Evolutionary conservation across 2,329 filamentous ascomycete genomes (phyloP).

Genomic region (Aspergillus cejpii): DNA sequence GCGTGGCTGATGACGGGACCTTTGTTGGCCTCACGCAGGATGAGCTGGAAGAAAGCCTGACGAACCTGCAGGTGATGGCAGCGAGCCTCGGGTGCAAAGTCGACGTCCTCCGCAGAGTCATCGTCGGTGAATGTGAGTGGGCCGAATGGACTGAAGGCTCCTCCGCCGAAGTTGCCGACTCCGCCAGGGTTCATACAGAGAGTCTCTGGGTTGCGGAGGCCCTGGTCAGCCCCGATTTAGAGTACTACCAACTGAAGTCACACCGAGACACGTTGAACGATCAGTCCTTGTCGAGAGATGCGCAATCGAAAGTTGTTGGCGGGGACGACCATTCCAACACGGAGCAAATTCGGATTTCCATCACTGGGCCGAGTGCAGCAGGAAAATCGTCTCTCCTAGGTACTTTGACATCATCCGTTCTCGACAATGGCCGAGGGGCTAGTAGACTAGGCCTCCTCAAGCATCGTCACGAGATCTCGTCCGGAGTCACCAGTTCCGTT

Average conservation of each 20-base stretch:
- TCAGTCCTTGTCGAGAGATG: background rate
- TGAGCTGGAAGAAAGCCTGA: slow-evolving; percentile 85
- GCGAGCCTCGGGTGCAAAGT: slow-evolving; percentile 82
- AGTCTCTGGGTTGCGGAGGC: slow-evolving; percentile 86
- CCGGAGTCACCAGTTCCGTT: slow-evolving; percentile 88
- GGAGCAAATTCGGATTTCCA: slow-evolving; percentile 75
- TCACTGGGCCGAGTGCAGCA: slow-evolving; percentile 82
- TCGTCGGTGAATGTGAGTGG: slow-evolving; percentile 74
- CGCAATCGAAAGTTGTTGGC: slow-evolving; percentile 6
- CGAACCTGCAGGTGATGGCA: slow-evolving; percentile 82
- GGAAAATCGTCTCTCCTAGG: slow-evolving; percentile 90
- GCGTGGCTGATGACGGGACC: slow-evolving; percentile 87
- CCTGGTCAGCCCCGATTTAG: slow-evolving; percentile 68
- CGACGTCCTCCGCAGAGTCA: slow-evolving; percentile 71
- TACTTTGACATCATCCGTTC: slow-evolving; percentile 74
- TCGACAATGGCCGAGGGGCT: slow-evolving; percentile 89
- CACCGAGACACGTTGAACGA: slow-evolving; percentile 1
- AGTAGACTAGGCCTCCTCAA: slow-evolving; percentile 82
- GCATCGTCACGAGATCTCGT: slow-evolving; percentile 86
- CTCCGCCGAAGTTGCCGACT: slow-evolving; percentile 15
- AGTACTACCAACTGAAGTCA: slow-evolving; percentile 31
- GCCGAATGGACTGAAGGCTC: slow-evolving; percentile 35
- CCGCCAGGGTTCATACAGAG: slow-evolving; percentile 35
- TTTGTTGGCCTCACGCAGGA: slow-evolving; percentile 82
- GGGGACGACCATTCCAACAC: slow-evolving; percentile 45